Evolutionary conservation across 306 rosid genomes (phyloP).

Genomic region (Rosa rugosa): DNA sequence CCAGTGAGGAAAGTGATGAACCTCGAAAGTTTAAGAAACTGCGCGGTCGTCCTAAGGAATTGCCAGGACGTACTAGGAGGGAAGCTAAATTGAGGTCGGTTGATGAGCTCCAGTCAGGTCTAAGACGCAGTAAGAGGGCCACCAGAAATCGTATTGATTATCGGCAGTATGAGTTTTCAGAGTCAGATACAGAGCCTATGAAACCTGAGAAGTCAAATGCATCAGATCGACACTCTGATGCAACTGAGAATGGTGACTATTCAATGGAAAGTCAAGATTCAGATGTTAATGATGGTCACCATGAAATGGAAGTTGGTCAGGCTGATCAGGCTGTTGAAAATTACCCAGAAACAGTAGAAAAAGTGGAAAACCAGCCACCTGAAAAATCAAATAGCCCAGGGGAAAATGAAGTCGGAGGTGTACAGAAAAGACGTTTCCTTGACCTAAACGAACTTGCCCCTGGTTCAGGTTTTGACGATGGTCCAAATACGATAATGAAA

Average conservation of each 20-base stretch:
- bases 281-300: conserved; percentile 54
- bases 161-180: conserved; percentile 75
- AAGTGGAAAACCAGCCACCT: conserved; percentile 56
- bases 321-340: conserved; percentile 52
- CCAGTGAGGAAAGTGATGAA: conserved; percentile 86
- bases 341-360: conserved; percentile 45
- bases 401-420: conserved; percentile 70
- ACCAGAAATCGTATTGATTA: conserved; percentile 78
- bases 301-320: conserved; percentile 61
- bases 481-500: conserved; percentile 59
- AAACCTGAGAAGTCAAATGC: conserved; percentile 61
- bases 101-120: conserved; percentile 77
- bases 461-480: conserved; percentile 86
- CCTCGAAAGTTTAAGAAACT: conserved; percentile 63
- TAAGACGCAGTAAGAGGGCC: conserved; percentile 97
- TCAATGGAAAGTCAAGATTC: conserved; percentile 74
- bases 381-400: conserved; percentile 68
- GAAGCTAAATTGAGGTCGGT: conserved; percentile 84
- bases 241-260: conserved; percentile 55
- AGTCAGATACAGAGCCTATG: conserved; percentile 74
- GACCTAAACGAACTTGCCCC: conserved; percentile 98
- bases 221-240: conserved; percentile 54
- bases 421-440: conserved; percentile 72
- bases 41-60: conserved; percentile 64
- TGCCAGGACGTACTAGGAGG: conserved; percentile 78